Evolutionary conservation across 192 early-diverging fungal genomes (phyloP).

Genomic region (Linnemannia hyalina): DNA sequence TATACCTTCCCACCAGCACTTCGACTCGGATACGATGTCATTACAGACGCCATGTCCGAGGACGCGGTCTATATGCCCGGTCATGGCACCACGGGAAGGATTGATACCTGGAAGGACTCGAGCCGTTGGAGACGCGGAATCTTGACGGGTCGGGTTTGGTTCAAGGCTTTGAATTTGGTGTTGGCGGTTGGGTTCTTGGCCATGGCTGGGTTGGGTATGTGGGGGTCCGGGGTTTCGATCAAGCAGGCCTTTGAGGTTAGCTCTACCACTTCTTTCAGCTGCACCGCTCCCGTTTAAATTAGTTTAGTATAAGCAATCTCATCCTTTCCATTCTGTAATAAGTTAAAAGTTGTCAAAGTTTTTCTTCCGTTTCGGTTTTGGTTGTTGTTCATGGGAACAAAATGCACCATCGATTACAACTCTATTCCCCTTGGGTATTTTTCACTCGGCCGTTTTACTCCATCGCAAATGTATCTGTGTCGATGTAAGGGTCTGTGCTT

Average conservation of each 20-base stretch:
- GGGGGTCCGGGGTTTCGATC: conserved; percentile 7
- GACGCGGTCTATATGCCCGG: conserved; percentile 7
- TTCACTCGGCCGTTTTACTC: no score
- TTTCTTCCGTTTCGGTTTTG: no score
- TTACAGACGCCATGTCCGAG: conserved; percentile 16
- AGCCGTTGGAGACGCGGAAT: conserved; percentile 18
- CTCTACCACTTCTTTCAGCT: conserved; percentile 20
- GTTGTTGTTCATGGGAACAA: no score
- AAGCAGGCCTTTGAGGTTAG: conserved; percentile 3
- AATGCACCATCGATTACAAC: no score
- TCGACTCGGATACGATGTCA: conserved; percentile 23
- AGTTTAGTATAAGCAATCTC: background rate
- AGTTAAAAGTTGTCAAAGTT: no score
- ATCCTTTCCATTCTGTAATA: no score
- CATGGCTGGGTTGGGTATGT: conserved; percentile 29
- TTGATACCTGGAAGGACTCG: background rate
- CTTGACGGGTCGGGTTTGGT: conserved; percentile 14
- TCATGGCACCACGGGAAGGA: background rate
- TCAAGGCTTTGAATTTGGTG: conserved; percentile 30
- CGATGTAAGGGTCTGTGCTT: no score
- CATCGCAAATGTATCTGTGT: no score
- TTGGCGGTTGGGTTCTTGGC: conserved; percentile 15
- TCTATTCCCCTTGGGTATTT: no score
- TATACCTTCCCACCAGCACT: conserved; percentile 41
- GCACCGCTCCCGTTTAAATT: conserved; percentile 17